Evolutionary conservation across 164 flowering plant genomes (phyloP), one percentile per base, ranked within the genome.

Genomic region (Vitis amurensis): DNA sequence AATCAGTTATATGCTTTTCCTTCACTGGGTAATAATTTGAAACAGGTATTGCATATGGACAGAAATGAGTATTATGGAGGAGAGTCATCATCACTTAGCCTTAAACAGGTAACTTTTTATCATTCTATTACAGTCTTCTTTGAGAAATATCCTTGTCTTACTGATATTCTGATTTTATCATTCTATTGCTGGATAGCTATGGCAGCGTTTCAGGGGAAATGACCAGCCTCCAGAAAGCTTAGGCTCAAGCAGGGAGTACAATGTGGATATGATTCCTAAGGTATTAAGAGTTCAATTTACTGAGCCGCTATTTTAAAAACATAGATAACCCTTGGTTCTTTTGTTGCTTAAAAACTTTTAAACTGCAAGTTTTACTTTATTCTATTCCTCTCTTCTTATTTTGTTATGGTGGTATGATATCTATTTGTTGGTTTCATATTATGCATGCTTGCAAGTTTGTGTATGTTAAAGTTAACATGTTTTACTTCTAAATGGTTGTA

Each of bases 181-280:
- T 17, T 17, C 17, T 17, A 17, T 17, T 66, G 17, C 16, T 17
- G 14, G 75, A 27, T 68, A 92, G 99, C 90, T 91, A 44, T 95
- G 98, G 99, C 91, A 90, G 83, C 81, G 91, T 31, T 95, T 93
- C 73, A 89, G 85, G 72, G 93, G 91, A 16, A 64, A 79, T 63
- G 92, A 85, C 60, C 68, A 79, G 68, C 88, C 92, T 52, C 91
- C 91, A 50, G 98, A 87, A 70, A 55, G 57, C 1, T 74, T 93
- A 72, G 98, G 99, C 48, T 64, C 88, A 19, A 90, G 94, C 85
- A 88, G 69, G 75, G 99, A 95, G 59, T 95, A 84, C 82, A 95
- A 95, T 80, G 97, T 93, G 57, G 99, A 93, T 76, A 95, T 91
- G 97, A 85, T 93, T 30, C 97, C 98, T 0, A 95, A 93, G 97